Base-by-base conservation (phyloP, 1,139 yeast species). In the Pichia sp. region DNA sequence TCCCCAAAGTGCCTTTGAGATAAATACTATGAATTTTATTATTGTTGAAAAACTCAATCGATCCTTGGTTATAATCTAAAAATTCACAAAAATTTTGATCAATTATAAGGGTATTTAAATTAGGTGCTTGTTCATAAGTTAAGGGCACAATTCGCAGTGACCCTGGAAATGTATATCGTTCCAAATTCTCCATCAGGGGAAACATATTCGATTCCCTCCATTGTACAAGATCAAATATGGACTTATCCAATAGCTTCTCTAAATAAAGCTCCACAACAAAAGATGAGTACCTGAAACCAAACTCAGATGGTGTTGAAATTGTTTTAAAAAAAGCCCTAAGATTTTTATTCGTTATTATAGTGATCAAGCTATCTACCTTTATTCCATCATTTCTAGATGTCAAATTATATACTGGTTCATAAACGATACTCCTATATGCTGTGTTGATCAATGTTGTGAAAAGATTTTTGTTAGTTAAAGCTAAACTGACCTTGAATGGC, bases 1-100 rank as follows among this genome's bases (percentile, higher is more conserved):
- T 44, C 2, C 54, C 59, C 15, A 57, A 38, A 12, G 46, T 47
- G 3, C 59, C 59, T 18, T 48, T 45, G 28, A 58, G 46, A 24
- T 48, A 51, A 2, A 58, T 19, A 12, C 35, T 36, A 17, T 40
- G 42, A 7, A 58, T 42, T 6, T 46, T 40, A 8, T 46, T 35
- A 28, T 47, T 35, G 39, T 54, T 47, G 28, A 57, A 43, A 28
- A 56, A 56, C 25, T 43, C 46, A 15, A 56, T 43, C 24, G 48
- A 34, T 1, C 59, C 59, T 14, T 48, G 45, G 15, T 40, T 32
- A 4, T 35, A 36, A 31, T 55, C 58, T 4, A 51, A 46, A 38
- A 49, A 50, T 6, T 41, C 31, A 32, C 61, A 56, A 38, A 56
- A 58, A 38, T 55, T 57, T 23, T 30, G 25, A 40, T 57, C 62